Evolutionary conservation across 164 flowering plant species (phyloP).

Genomic region (Annona cherimola): DNA sequence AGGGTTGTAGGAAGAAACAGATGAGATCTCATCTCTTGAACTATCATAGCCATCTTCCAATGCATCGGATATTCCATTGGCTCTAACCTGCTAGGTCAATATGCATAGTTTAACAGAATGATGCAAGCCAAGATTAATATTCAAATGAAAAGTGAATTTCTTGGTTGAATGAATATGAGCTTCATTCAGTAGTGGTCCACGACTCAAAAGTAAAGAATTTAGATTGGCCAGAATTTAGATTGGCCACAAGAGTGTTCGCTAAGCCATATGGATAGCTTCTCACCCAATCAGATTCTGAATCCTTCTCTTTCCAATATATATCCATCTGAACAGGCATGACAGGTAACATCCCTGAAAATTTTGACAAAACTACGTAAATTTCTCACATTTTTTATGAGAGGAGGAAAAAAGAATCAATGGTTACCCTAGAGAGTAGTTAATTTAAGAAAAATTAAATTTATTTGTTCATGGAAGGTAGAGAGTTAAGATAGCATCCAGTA

Average conservation of each 20-base stretch:
- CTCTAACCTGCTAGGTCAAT: slow-evolving; percentile 49
- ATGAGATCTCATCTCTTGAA: slow-evolving; percentile 77
- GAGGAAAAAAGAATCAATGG: neutral
- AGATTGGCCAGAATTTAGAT: too few relatives aligned
- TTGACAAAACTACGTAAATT: neutral
- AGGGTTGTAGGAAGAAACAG: slow-evolving; percentile 86
- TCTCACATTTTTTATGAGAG: neutral
- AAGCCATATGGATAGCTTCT: slow-evolving; percentile 1
- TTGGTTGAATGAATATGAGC: slow-evolving; percentile 3
- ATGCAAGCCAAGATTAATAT: neutral
- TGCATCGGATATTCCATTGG: slow-evolving; percentile 66
- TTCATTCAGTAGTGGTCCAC: neutral
- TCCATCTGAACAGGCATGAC: slow-evolving; percentile 50
- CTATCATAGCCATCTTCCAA: slow-evolving; percentile 92
- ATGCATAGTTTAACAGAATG: neutral
- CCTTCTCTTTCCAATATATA: slow-evolving; percentile 78
- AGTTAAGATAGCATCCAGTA: too few relatives aligned
- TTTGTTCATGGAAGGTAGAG: too few relatives aligned
- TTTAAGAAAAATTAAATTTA: neutral
- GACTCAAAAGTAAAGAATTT: neutral
- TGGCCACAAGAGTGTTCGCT: neutral
- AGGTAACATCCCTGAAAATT: slow-evolving; percentile 64
- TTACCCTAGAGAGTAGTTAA: neutral
- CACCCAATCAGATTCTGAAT: slow-evolving; percentile 90
- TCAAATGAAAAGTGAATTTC: neutral